phyloP scores from a whole-genome alignment of 1,284 basidiomycete species.

The Sanghuangporus weigelae region DNA sequence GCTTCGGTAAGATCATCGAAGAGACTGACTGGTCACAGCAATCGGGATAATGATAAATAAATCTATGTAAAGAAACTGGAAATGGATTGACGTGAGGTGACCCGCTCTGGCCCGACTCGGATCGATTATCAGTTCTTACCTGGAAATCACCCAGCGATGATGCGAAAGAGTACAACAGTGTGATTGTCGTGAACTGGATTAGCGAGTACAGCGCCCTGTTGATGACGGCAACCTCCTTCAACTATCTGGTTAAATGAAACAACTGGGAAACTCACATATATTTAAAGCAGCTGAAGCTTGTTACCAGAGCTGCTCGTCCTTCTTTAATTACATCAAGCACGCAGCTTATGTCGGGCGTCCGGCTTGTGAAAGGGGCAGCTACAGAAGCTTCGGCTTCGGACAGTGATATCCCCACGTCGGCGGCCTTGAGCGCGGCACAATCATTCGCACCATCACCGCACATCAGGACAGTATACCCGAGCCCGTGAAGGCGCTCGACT shows the following conservation, averaged over 20 bases:
- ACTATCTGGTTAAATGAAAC: not conserved
- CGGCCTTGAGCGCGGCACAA: slow-evolving; percentile 96
- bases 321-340: slow-evolving; percentile 96
- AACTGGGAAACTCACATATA: slow-evolving; percentile 71
- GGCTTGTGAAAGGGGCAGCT: slow-evolving; percentile 97
- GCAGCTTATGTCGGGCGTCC: slow-evolving; percentile 92
- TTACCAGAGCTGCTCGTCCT: slow-evolving; percentile 92
- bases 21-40: slow-evolving; percentile 83
- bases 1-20: not conserved
- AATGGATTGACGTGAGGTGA: slow-evolving; percentile 5
- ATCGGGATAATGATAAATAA: slow-evolving; percentile 96
- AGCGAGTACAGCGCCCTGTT: slow-evolving; percentile 84
- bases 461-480: slow-evolving; percentile 97
- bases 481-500: slow-evolving; percentile 87
- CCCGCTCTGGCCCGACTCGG: not conserved
- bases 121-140: slow-evolving; percentile 37
- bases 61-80: slow-evolving; percentile 94
- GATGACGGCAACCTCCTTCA: slow-evolving; percentile 15
- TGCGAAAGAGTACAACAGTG: slow-evolving; percentile 92
- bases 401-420: slow-evolving; percentile 94
- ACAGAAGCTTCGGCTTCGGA: slow-evolving; percentile 99
- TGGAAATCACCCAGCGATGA: slow-evolving; percentile 96
- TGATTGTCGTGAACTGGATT: slow-evolving; percentile 87
- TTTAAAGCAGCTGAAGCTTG: slow-evolving; percentile 99
- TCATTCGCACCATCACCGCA: slow-evolving; percentile 99